Percentiles rank a stretch among this genome's conserved stretches.
Conservation (phyloP, 495 filamentous ascomycete species). For the Penicillium samsonianum region DNA sequence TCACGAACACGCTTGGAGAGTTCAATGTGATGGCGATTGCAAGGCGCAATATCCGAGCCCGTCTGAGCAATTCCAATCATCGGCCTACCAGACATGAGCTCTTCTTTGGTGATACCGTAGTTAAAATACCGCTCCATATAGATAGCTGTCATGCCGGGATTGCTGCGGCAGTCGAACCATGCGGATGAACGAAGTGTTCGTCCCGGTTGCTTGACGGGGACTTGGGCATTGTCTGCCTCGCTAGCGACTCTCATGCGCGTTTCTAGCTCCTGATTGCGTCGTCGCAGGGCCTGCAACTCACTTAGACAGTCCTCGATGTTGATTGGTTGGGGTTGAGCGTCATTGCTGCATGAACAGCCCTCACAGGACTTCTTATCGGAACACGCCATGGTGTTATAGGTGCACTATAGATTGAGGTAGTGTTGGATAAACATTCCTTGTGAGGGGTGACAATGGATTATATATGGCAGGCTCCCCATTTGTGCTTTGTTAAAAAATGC, state of each 20-base stretch:
- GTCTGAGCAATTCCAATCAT: slow-evolving; percentile 60
- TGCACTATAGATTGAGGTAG: not conserved
- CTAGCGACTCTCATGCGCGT: slow-evolving; percentile 21
- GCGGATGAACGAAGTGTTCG: slow-evolving; percentile 46
- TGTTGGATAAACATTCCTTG: not conserved
- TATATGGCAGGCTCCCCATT: slow-evolving; percentile 9
- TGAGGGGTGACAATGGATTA: slow-evolving; percentile 1
- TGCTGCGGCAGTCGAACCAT: slow-evolving; percentile 49
- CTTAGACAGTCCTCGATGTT: slow-evolving; percentile 30
- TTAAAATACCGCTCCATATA: slow-evolving; percentile 60
- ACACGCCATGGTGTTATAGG: slow-evolving; percentile 34
- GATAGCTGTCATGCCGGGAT: slow-evolving; percentile 53
- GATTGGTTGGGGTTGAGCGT: slow-evolving; percentile 20
- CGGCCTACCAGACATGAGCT: slow-evolving; percentile 56
- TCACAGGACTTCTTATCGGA: slow-evolving; percentile 37
- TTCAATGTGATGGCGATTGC: slow-evolving; percentile 55
- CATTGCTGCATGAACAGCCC: slow-evolving; percentile 40
- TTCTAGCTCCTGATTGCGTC: slow-evolving; percentile 32
- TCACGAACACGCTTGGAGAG: slow-evolving; percentile 55
- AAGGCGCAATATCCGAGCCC: slow-evolving; percentile 55
- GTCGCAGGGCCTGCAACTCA: slow-evolving; percentile 25
- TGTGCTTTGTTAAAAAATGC: slow-evolving; percentile 1
- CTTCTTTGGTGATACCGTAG: slow-evolving; percentile 55
- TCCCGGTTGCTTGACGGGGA: slow-evolving; percentile 22
- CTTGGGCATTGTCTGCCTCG: slow-evolving; percentile 5